phyloP scores from a whole-genome alignment of 2,329 filamentous ascomycete genomes.

The Colletotrichum tabaci region DNA sequence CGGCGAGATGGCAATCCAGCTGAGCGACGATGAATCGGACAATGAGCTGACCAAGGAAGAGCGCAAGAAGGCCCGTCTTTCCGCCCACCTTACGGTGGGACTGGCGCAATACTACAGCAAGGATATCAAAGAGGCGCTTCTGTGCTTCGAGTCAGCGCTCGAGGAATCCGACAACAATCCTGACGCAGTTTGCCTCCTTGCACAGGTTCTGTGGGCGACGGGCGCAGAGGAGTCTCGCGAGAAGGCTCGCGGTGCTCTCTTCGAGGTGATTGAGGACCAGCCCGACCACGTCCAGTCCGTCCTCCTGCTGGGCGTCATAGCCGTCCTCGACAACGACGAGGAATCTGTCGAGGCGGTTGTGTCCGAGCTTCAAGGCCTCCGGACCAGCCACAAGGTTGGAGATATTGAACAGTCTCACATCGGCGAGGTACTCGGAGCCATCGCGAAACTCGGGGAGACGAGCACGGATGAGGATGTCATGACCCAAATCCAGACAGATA shows the following conservation, averaged over 20 bases:
- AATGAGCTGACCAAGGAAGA: conserved; percentile 76
- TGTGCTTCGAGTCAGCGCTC: conserved; percentile 85
- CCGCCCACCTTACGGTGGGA: conserved; percentile 88
- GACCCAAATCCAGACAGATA: conserved; percentile 79
- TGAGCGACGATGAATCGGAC: conserved; percentile 81
- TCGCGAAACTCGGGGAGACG: conserved; percentile 72
- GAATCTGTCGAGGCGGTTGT: conserved; percentile 86
- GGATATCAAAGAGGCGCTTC: conserved; percentile 78
- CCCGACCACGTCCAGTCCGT: conserved; percentile 85
- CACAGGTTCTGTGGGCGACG: conserved; percentile 94
- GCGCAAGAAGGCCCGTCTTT: conserved; percentile 81
- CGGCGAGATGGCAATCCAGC: conserved; percentile 83
- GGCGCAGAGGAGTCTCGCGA: conserved; percentile 81
- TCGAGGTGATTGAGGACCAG: conserved; percentile 81
- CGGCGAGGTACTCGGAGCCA: conserved; percentile 81
- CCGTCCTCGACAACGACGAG: conserved; percentile 82
- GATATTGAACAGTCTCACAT: conserved; percentile 77
- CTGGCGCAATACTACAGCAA: conserved; percentile 83
- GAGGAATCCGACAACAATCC: conserved; percentile 82
- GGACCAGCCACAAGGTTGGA: conserved; percentile 76
- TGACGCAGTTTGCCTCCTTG: conserved; percentile 88
- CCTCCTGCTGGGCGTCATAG: conserved; percentile 86
- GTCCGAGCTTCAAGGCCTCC: conserved; percentile 81
- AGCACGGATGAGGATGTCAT: conserved; percentile 66
- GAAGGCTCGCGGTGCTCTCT: conserved; percentile 84